Percentiles rank a stretch among this genome's conserved stretches.
Conservation (phyloP, 2,329 filamentous ascomycete species). For the Massarina eburnea region DNA sequence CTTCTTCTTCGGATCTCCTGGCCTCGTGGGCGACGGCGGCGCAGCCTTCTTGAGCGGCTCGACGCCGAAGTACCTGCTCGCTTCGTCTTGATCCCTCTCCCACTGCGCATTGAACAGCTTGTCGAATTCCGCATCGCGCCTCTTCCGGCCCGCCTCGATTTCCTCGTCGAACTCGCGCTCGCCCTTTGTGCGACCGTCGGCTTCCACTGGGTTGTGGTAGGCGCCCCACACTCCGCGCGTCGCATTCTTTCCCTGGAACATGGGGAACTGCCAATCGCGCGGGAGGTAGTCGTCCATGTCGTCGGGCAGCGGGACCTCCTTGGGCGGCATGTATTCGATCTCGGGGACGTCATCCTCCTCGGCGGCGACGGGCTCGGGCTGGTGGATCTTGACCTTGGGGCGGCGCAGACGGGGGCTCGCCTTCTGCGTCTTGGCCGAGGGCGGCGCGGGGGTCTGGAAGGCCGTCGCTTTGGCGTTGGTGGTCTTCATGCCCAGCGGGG, state of each 20-base stretch:
- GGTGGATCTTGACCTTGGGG: slow-evolving; percentile 63
- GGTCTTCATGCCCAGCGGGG: slow-evolving; percentile 89
- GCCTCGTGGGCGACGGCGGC: slow-evolving; percentile 13
- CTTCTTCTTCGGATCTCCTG: slow-evolving; percentile 20
- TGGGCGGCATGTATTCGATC: slow-evolving; percentile 86
- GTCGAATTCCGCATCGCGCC: slow-evolving; percentile 68
- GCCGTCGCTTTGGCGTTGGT: slow-evolving; percentile 85
- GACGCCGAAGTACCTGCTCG: slow-evolving; percentile 30
- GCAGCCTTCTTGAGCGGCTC: slow-evolving; percentile 30
- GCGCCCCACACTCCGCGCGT: slow-evolving; percentile 54
- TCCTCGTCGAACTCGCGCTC: slow-evolving; percentile 59
- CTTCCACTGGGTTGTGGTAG: slow-evolving; percentile 61
- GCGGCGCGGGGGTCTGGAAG: slow-evolving; percentile 67
- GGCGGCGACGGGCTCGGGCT: slow-evolving; percentile 56
- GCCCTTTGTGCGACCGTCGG: slow-evolving; percentile 64
- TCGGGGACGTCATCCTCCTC: slow-evolving; percentile 66
- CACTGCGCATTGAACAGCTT: slow-evolving; percentile 65
- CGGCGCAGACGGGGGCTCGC: slow-evolving; percentile 60
- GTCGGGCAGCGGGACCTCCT: slow-evolving; percentile 62
- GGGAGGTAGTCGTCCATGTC: slow-evolving; percentile 65
- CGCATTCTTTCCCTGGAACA: slow-evolving; percentile 57
- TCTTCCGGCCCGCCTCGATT: slow-evolving; percentile 48
- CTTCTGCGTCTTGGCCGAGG: slow-evolving; percentile 66
- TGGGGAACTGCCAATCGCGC: slow-evolving; percentile 55
- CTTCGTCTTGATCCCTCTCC: slow-evolving; percentile 55